Conservation (phyloP, 2,329 filamentous ascomycete genomes). For the Byssothecium circinans region DNA sequence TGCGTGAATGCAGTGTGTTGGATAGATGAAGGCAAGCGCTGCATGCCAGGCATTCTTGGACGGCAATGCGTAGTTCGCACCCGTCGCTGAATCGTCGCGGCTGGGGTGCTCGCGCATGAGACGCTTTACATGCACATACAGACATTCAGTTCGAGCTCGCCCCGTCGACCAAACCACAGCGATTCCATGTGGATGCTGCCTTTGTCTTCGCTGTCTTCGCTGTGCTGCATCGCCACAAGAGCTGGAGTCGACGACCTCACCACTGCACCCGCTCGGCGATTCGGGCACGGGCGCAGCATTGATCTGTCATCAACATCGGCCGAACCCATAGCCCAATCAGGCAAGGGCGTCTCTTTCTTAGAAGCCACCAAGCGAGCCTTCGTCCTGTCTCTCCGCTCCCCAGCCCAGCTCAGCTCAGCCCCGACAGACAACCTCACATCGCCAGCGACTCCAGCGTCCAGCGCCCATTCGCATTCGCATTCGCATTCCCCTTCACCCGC, state of each 20-base stretch:
- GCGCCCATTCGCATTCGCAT: neutral
- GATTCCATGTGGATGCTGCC: too few species aligned
- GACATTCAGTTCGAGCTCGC: too few species aligned
- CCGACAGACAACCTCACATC: neutral
- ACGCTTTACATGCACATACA: too few species aligned
- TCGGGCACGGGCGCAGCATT: too few species aligned
- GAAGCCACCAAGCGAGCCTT: constrained; percentile 1
- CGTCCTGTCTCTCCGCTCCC: constrained; percentile 4
- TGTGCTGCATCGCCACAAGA: too few species aligned
- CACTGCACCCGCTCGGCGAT: constrained; percentile 10
- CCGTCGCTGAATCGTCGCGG: neutral
- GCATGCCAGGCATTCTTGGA: too few species aligned
- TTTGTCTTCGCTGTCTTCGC: too few species aligned
- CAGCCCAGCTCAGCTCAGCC: constrained; percentile 1
- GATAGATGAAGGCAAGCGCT: too few species aligned
- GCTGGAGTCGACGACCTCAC: constrained; percentile 4
- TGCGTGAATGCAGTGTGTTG: neutral
- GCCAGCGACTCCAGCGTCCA: neutral
- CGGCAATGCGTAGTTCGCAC: too few species aligned
- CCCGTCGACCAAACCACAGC: too few species aligned
- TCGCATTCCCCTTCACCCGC: neutral
- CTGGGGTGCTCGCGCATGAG: neutral
- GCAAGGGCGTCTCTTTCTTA: constrained; percentile 2
- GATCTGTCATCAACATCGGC: constrained; percentile 18
- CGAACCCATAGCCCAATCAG: constrained; percentile 9